A percentile compares a stretch with the other conserved stretches of the same genome.
Evolutionary conservation across 768 basidiomycete genomes (phyloP).

Genomic region (Lactarius akahatsu): DNA sequence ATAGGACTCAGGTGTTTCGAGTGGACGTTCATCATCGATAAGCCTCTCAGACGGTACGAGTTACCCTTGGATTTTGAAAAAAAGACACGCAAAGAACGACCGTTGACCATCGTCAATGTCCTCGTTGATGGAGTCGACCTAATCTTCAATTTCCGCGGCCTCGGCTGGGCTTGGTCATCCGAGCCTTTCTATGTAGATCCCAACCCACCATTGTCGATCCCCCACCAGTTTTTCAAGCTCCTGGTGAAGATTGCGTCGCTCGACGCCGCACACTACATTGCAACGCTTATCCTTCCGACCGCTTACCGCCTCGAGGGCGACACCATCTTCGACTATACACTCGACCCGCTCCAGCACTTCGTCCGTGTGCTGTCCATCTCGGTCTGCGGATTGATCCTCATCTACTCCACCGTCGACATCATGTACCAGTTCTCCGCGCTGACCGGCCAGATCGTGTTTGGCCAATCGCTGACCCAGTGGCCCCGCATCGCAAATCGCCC

Average conservation of each 20-base stretch:
- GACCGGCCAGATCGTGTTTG: conserved; percentile 34
- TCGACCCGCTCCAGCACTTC: conserved; percentile 7
- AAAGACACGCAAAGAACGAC: conserved; percentile 8
- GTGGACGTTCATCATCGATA: conserved; percentile 18
- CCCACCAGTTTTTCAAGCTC: conserved; percentile 1
- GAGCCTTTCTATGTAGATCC: conserved; percentile 9
- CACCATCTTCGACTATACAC: conserved; percentile 24
- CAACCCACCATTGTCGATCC: conserved; percentile 1
- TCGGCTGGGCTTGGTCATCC: conserved; percentile 30
- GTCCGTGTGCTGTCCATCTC: conserved; percentile 9
- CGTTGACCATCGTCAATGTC: conserved; percentile 2
- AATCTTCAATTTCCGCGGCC: conserved; percentile 27
- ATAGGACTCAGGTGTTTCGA: conserved; percentile 21
- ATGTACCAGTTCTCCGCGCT: conserved; percentile 34
- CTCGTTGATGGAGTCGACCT: conserved; percentile 26
- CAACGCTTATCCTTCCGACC: conserved; percentile 18
- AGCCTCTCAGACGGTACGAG: conserved; percentile 19
- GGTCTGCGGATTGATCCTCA: conserved; percentile 20
- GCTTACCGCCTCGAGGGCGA: conserved; percentile 16
- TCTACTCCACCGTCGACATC: conserved; percentile 29
- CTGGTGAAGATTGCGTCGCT: conserved; percentile 9
- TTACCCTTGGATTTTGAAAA: neutral
- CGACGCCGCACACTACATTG: conserved; percentile 22
- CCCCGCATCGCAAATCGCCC: conserved; percentile 41
- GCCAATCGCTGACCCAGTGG: conserved; percentile 37